A percentile compares a stretch with the other conserved stretches of the same genome.
phyloP scores from a whole-genome alignment of 108 stramenopile genomes.

The Licmophora abbreviata region DNA sequence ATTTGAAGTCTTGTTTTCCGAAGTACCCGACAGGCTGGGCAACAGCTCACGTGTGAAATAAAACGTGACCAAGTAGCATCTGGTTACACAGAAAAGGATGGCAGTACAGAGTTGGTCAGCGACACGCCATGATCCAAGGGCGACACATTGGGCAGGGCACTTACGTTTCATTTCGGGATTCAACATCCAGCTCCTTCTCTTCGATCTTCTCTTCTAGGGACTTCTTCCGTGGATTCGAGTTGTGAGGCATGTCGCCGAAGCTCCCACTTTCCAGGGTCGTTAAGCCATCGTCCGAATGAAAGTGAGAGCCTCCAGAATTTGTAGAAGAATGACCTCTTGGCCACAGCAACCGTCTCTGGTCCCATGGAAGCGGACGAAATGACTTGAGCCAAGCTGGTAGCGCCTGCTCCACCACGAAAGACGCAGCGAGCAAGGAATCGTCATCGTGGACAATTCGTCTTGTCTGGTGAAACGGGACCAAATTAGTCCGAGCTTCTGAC shows the following conservation, averaged over 20 bases:
- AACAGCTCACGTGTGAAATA: constrained; percentile 64
- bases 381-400: constrained; percentile 66
- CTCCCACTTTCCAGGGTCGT: constrained; percentile 41
- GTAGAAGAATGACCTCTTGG: constrained; percentile 19
- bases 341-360: constrained; percentile 70
- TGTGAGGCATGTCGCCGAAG: too few species aligned
- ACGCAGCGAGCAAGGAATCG: constrained; percentile 43
- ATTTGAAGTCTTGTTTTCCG: constrained; percentile 4
- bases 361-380: constrained; percentile 67
- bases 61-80: constrained; percentile 70
- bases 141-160: constrained; percentile 14
- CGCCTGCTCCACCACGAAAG: constrained; percentile 63
- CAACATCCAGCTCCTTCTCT: constrained; percentile 58
- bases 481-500: constrained; percentile 10
- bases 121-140: constrained; percentile 1
- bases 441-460: constrained; percentile 8
- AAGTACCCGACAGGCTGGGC: neutral
- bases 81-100: constrained; percentile 10
- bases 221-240: constrained; percentile 15
- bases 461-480: constrained; percentile 13
- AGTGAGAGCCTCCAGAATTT: constrained; percentile 13
- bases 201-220: constrained; percentile 56
- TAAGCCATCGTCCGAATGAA: constrained; percentile 11
- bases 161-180: constrained; percentile 71
- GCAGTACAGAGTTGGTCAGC: constrained; percentile 1